A percentile compares a stretch with the other conserved stretches of the same genome.
Evolutionary conservation across 106 monocot genomes (phyloP).

Genomic region (Acorus gramineus): DNA sequence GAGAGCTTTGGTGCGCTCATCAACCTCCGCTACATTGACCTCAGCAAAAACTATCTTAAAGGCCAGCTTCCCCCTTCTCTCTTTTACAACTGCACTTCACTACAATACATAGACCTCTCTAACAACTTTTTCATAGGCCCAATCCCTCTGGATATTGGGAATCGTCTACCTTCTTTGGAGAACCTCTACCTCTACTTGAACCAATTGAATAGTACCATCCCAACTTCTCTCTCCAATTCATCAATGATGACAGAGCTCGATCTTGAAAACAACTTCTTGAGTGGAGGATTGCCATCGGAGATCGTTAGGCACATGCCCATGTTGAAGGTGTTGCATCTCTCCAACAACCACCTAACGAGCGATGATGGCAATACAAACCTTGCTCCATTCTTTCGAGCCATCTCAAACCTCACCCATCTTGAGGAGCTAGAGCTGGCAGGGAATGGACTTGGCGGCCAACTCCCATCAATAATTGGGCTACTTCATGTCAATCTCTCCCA

Average conservation of each 20-base stretch:
- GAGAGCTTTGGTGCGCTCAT: constrained; percentile 24
- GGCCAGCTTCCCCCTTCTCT: constrained; percentile 19
- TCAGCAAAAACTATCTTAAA: constrained; percentile 21
- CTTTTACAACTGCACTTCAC: constrained; percentile 11
- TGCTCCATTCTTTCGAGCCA: constrained; percentile 18
- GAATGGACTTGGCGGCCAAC: constrained; percentile 13
- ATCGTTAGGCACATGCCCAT: constrained; percentile 15
- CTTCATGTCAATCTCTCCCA: constrained; percentile 20
- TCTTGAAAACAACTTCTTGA: constrained; percentile 30
- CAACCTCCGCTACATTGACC: constrained; percentile 20
- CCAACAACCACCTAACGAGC: constrained; percentile 32
- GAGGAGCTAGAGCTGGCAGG: background rate
- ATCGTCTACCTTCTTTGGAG: constrained; percentile 21
- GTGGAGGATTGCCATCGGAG: constrained; percentile 34
- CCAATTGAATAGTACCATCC: constrained; percentile 20
- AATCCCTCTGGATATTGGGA: constrained; percentile 17
- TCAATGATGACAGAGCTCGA: constrained; percentile 22
- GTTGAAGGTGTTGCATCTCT: constrained; percentile 25
- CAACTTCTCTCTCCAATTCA: constrained; percentile 34
- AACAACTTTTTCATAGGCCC: background rate
- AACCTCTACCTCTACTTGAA: constrained; percentile 26
- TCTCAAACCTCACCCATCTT: background rate
- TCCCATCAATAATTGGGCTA: constrained; percentile 19
- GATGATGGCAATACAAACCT: constrained; percentile 23
- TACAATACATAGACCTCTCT: background rate